Evolutionary conservation across 2,329 filamentous ascomycete genomes (phyloP), one percentile per base, ranked within the genome.

Genomic region (Cyphellophora attinorum): DNA sequence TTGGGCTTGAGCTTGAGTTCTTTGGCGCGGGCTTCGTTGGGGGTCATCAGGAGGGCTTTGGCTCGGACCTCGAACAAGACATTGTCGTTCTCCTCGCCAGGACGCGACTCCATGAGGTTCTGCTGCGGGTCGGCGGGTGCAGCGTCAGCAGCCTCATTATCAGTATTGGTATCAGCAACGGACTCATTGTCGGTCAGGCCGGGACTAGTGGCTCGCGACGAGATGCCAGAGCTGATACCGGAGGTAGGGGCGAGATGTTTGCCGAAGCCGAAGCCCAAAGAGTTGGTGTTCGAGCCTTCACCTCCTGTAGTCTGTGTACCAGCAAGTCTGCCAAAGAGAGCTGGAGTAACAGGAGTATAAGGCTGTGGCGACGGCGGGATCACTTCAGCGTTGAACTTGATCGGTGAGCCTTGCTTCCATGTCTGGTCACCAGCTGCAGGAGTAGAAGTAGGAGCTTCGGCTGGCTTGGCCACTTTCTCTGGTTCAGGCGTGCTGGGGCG

Each of bases 61-160:
- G 79, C 76, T 15, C 78, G 74, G 11, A 81, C 69, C 52, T 89
- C 79, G 54, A 81, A 72, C 13, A 86, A 55, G 23, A 78, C 64
- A 19, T 75, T 70, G 55, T 91, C 84, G 38, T 84, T 71, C 53
- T 82, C 78, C 54, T 88, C 81, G 15, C 78, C 78, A 27, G 76
- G 72, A 11, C 74, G 74, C 36, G 70, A 72, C 44, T 72, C 67
- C 34, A 77, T 77, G 48, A 89, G 68, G 52, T 80, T 79, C 54
- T 79, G 72, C 40, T 83, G 70, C 52, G 71, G 68, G 51, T 73
- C 73, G 1, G 49, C 37, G 40, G 65, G 68, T 36, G 71, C 70
- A 45, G 75, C 74, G 43, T 74, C 67, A 3, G 11, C 13, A 15
- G 4, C 27, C 19, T 31, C 29, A n/a, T 4, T 15, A 18, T 31